A percentile compares a stretch with the other conserved stretches of the same genome.
These are phyloP conservation scores for Talaromyces borbonicus DNA, from an alignment of 495 filamentous ascomycete genomes.

Conservation along the genomic window DNA sequence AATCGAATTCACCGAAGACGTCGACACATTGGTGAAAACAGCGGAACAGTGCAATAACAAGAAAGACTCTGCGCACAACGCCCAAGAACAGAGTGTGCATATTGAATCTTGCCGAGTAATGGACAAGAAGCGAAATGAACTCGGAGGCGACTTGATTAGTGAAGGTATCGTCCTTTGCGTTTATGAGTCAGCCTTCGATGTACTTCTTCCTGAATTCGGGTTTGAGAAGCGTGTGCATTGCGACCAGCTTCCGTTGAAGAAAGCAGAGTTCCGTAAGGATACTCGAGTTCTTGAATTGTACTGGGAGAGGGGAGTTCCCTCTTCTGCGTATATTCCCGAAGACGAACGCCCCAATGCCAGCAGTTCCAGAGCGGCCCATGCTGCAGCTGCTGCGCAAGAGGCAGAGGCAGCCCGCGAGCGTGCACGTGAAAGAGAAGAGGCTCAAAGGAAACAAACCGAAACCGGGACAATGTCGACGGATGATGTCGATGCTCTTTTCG, in stretches of 20 bases:
- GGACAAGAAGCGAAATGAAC: constrained; percentile 75
- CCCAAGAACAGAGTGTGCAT: constrained; percentile 97
- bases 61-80: constrained; percentile 96
- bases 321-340: constrained; percentile 91
- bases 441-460: constrained; percentile 81
- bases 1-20: constrained; percentile 79
- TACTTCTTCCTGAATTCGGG: constrained; percentile 94
- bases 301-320: constrained; percentile 98
- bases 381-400: constrained; percentile 64
- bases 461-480: constrained; percentile 84
- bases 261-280: constrained; percentile 96
- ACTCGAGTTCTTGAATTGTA: constrained; percentile 88
- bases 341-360: constrained; percentile 83
- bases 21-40: constrained; percentile 81
- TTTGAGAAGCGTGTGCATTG: constrained; percentile 99
- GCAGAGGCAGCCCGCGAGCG: constrained; percentile 71
- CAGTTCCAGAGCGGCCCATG: constrained; percentile 51
- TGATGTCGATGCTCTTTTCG: constrained; percentile 86
- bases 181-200: constrained; percentile 97
- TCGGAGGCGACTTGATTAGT: constrained; percentile 86
- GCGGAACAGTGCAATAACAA: constrained; percentile 96
- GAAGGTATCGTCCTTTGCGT: constrained; percentile 96
- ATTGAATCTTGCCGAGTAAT: constrained; percentile 94
- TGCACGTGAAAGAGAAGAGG: constrained; percentile 75
- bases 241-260: constrained; percentile 94